These are phyloP conservation scores for Fonsecaea monophora DNA, from an alignment of 2,329 filamentous ascomycete genomes.

Conservation along the genomic window DNA sequence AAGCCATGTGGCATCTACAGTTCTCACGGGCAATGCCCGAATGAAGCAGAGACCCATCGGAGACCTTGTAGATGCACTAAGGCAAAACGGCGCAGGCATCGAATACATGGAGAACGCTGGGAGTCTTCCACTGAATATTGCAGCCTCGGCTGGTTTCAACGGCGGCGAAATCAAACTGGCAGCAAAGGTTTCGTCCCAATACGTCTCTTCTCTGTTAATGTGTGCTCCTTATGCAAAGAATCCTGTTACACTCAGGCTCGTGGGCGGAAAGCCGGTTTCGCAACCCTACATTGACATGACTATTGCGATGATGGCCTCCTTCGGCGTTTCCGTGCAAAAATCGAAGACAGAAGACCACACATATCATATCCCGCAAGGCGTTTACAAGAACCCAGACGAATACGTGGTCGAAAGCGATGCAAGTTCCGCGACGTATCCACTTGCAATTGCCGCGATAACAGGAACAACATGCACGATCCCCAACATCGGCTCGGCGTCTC, in stretches of 20 bases:
- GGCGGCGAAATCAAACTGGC: constrained; percentile 90
- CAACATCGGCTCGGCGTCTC: constrained; percentile 89
- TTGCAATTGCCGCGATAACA: constrained; percentile 92
- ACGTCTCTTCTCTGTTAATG: constrained; percentile 96
- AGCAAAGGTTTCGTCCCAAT: constrained; percentile 97
- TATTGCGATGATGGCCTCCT: constrained; percentile 93
- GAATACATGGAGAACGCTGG: constrained; percentile 83
- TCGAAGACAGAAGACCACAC: constrained; percentile 83
- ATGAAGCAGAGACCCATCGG: constrained; percentile 98
- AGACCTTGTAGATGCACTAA: constrained; percentile 86
- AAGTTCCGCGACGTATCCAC: constrained; percentile 94
- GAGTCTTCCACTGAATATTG: constrained; percentile 82
- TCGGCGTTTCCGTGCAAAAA: constrained; percentile 80
- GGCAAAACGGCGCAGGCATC: constrained; percentile 83
- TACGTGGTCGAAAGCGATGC: constrained; percentile 97
- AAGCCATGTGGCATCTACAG: constrained; percentile 67
- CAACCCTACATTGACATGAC: constrained; percentile 99
- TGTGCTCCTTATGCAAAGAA: constrained; percentile 95
- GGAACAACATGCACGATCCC: constrained; percentile 95
- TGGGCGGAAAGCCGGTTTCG: constrained; percentile 97
- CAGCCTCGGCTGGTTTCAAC: constrained; percentile 80
- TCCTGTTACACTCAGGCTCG: constrained; percentile 84
- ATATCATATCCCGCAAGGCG: constrained; percentile 87
- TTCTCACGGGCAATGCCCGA: constrained; percentile 89
- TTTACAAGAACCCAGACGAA: constrained; percentile 80